These are phyloP conservation scores for Saccharomyces paradoxus DNA, from an alignment of 805 yeast genomes.

Conservation along the genomic window DNA sequence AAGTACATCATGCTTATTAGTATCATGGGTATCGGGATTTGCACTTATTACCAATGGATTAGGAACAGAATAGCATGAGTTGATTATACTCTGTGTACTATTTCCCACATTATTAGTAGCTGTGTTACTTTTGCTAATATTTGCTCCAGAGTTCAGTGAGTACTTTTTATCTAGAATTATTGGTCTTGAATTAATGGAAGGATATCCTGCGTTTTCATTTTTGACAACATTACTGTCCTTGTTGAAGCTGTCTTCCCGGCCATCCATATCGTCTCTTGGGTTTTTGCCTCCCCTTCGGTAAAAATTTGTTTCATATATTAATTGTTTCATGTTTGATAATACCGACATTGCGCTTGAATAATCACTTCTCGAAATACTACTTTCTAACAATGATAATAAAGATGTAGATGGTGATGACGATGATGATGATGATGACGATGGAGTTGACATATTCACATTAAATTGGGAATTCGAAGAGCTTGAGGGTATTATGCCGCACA, in stretches of 20 bases:
- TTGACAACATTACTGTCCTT: not conserved
- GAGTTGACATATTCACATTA: not conserved
- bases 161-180: not conserved
- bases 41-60: not conserved
- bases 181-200: not conserved
- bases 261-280: conserved; percentile 17
- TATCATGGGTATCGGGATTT: not conserved
- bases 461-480: not conserved
- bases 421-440: conserved; percentile 1
- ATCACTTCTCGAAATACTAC: conserved; percentile 19
- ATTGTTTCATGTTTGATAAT: conserved; percentile 18
- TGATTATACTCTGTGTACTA: not conserved
- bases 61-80: not conserved
- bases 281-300: conserved; percentile 23
- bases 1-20: not conserved
- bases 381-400: conserved; percentile 15
- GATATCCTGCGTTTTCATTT: not conserved
- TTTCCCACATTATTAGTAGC: not conserved
- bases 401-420: conserved; percentile 7
- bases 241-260: conserved; percentile 3
- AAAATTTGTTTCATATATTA: conserved; percentile 15
- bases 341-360: conserved; percentile 14
- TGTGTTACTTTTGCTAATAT: not conserved
- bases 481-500: conserved; percentile 14
- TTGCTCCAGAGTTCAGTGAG: not conserved